These are phyloP conservation scores for Paramecium sonneborni DNA, from an alignment of 73 alveolate genomes.

Conservation along the genomic window DNA sequence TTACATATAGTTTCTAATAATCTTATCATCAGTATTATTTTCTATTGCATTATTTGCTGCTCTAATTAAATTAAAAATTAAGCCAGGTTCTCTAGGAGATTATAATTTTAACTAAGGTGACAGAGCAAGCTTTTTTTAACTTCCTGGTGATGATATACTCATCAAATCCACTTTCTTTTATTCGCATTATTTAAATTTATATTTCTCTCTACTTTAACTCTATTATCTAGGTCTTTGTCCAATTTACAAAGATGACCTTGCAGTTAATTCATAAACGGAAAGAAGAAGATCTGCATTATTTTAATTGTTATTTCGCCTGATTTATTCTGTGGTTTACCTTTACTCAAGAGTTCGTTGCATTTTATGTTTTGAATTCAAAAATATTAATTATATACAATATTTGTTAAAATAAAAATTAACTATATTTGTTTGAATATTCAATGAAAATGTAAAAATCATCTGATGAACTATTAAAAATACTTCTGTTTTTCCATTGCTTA, in stretches of 20 bases:
- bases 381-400: neutral
- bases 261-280: constrained; percentile 47
- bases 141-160: constrained; percentile 43
- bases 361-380: constrained; percentile 24
- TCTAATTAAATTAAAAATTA: neutral
- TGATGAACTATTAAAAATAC: constrained; percentile 54
- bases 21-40: constrained; percentile 39
- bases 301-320: neutral
- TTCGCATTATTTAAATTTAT: constrained; percentile 13
- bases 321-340: neutral
- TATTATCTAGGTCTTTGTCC: constrained; percentile 42
- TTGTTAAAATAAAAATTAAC: neutral
- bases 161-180: constrained; percentile 12
- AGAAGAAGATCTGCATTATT: constrained; percentile 21
- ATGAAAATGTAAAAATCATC: constrained; percentile 37
- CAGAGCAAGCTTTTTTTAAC: neutral
- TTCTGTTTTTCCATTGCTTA: constrained; percentile 13
- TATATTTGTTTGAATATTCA: neutral
- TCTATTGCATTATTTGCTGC: constrained; percentile 50
- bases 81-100: constrained; percentile 33
- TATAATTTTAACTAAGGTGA: constrained; percentile 20
- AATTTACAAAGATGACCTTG: constrained; percentile 35
- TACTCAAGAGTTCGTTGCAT: constrained; percentile 36
- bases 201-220: constrained; percentile 51
- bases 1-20: neutral